Percentiles rank a stretch among this genome's conserved stretches.
Conservation (phyloP, 2,329 filamentous ascomycete species). For the Colletotrichum destructivum region DNA sequence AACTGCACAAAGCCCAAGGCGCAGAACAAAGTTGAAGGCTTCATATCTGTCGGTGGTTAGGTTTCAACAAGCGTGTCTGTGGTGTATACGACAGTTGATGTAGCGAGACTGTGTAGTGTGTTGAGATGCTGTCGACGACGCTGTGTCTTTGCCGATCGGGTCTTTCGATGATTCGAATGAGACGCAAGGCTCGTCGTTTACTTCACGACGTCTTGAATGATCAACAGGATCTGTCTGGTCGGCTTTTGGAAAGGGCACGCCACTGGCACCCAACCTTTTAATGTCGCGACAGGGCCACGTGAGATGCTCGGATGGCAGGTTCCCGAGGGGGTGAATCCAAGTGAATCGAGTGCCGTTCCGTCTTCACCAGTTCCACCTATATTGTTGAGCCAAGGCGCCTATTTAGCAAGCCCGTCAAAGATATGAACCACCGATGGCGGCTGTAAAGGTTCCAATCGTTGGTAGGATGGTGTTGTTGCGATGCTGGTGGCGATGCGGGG, state of each 20-base stretch:
- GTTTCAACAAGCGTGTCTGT: not conserved
- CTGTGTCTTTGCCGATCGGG: not conserved
- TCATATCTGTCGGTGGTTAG: conserved; percentile 21
- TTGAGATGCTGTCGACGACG: not conserved
- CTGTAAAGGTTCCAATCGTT: not conserved
- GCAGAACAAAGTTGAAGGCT: conserved; percentile 31
- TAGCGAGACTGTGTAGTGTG: not conserved
- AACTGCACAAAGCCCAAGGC: conserved; percentile 24
- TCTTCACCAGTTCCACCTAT: not conserved
- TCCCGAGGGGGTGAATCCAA: not conserved
- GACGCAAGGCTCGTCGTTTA: not conserved
- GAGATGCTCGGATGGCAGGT: not conserved
- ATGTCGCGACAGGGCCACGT: not conserved
- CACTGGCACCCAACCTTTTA: too few species aligned
- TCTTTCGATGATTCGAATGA: not conserved
- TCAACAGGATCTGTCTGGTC: too few species aligned
- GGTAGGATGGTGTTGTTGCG: conserved; percentile 3
- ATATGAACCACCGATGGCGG: not conserved
- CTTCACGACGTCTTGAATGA: too few species aligned
- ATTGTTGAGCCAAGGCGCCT: conserved; percentile 9
- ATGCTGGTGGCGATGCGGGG: conserved; percentile 3
- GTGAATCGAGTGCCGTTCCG: not conserved
- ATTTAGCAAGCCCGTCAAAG: not conserved
- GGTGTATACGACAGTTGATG: not conserved
- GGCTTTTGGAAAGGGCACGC: not conserved